Evolutionary conservation across 2,329 filamentous ascomycete species (phyloP), one percentile per base, ranked within the genome.

Genomic region (Neonectria neomacrospora): DNA sequence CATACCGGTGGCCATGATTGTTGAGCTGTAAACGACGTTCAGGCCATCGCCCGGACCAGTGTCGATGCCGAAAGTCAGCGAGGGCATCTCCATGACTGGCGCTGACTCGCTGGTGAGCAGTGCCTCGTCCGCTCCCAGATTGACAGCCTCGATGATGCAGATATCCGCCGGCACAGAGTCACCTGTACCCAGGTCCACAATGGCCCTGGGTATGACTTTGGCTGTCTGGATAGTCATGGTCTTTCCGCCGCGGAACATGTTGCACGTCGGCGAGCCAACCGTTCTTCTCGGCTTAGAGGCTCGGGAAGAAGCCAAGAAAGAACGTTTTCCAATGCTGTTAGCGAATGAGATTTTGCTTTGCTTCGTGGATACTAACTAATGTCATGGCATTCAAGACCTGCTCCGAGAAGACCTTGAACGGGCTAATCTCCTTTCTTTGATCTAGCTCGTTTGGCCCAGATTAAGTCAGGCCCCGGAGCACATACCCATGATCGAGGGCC

Each of bases 81-180:
- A 74, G 3, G 82, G 74, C 58, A 81, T 75, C 75, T 89, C 84
- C 69, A 77, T 78, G 3, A 86, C 83, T 22, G 86, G 86, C 2
- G 86, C 77, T 14, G 86, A 86, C 75, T 89, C 87, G 54, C 87
- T 87, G 22, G 87, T 89, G 28, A 89, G 81, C 44, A 87, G 79
- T 8, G 86, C 85, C 72, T 89, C 86, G 62, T 92, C 88, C 60
- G 86, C 88, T 62, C 88, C 87, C 34, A 88, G 81, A 73, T 91
- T 90, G 77, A 89, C 84, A 30, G 80, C 82, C 58, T 87, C 82
- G 63, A 86, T 67, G 3, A 83, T 68, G 56, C 85, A 79, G 16
- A 88, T 75, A 71, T 88, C 86, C 9, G 86, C 86, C 10, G 86
- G 85, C 14, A 88, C 79, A 20, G 84, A 83, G 68, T 87, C 85